phyloP scores from a whole-genome alignment of 768 basidiomycete genomes.

The Mycena maculata region DNA sequence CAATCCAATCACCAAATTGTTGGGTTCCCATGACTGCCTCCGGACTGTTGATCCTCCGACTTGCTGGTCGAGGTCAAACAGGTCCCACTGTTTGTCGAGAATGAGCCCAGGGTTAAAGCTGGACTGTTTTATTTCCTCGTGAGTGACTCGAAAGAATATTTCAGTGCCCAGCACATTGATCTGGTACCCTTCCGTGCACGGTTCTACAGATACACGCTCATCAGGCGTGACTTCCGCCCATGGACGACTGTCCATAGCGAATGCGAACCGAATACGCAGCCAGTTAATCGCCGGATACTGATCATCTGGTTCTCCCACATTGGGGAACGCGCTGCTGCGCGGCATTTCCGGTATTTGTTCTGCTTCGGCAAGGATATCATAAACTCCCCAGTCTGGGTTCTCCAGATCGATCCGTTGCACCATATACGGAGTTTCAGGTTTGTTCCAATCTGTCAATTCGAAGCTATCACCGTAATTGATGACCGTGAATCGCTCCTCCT shows the following conservation, averaged over 20 bases:
- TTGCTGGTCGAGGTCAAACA: conserved; percentile 7
- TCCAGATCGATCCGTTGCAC: not conserved
- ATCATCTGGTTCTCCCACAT: not conserved
- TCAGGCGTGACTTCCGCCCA: conserved; percentile 1
- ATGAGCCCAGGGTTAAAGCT: not conserved
- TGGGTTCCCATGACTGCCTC: not conserved
- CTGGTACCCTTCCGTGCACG: not conserved
- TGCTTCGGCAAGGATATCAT: not conserved
- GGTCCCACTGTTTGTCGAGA: conserved; percentile 9
- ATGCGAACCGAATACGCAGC: not conserved
- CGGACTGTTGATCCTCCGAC: too few species aligned
- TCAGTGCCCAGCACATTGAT: not conserved
- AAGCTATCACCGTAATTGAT: conserved; percentile 18
- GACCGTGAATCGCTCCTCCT: conserved; percentile 15
- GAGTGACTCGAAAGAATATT: not conserved
- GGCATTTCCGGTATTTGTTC: not conserved
- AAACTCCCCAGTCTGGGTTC: not conserved
- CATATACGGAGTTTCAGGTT: conserved; percentile 1
- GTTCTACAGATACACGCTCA: not conserved
- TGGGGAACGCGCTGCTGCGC: too few species aligned
- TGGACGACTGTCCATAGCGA: conserved; percentile 5
- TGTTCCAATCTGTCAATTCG: conserved; percentile 19
- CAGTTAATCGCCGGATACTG: not conserved
- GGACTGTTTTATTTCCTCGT: not conserved
- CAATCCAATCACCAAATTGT: not conserved